phyloP scores from a whole-genome alignment of 495 filamentous ascomycete species.

The Hypoxylon lenormandii region DNA sequence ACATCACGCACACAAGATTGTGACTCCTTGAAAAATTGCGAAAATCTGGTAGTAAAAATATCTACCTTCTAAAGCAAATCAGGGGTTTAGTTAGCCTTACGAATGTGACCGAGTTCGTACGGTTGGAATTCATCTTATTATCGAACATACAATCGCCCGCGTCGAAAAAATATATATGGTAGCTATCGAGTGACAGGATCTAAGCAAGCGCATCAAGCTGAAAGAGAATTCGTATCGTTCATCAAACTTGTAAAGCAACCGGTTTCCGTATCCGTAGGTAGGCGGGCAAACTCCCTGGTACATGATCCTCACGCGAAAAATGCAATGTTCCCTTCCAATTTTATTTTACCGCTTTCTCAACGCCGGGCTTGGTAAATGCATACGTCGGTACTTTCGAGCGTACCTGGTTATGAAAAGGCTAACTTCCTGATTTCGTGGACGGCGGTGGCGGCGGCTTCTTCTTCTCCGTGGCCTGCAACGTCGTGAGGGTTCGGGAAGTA shows the following conservation, averaged over 20 bases:
- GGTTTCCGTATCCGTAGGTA: constrained; percentile 10
- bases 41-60: no score
- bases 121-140: neutral
- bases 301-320: constrained; percentile 19
- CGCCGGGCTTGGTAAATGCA: constrained; percentile 35
- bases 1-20: no score
- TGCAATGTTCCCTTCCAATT: constrained; percentile 25
- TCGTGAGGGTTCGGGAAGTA: constrained; percentile 69
- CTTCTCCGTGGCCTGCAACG: constrained; percentile 6
- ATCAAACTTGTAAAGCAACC: constrained; percentile 11
- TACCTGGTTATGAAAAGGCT: constrained; percentile 5
- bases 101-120: neutral
- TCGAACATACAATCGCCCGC: neutral
- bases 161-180: neutral
- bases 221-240: constrained; percentile 18
- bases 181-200: neutral
- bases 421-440: constrained; percentile 20
- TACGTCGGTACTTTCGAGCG: neutral
- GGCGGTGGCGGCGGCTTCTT: constrained; percentile 4
- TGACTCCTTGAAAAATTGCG: no score
- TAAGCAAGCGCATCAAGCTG: neutral
- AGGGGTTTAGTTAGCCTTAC: no score
- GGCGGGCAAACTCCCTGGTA: constrained; percentile 12
- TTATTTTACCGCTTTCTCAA: constrained; percentile 31
- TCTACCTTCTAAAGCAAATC: no score